Evolutionary conservation across 108 stramenopile species (phyloP).

Genomic region (Conticribra weissflogii): DNA sequence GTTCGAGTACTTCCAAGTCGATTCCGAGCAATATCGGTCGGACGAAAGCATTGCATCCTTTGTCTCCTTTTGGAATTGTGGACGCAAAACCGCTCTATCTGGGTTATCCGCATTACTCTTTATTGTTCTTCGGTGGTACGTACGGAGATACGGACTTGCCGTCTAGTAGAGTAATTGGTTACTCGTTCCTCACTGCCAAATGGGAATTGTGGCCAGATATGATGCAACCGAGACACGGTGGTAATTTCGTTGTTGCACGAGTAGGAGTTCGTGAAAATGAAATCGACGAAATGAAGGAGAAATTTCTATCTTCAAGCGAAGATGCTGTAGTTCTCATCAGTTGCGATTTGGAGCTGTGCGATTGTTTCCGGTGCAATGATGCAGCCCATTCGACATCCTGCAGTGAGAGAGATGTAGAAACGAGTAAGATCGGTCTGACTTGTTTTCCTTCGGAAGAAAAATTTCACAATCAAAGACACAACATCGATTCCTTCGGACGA

Average conservation of each 20-base stretch:
- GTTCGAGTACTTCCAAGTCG: not conserved
- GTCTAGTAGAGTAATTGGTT: constrained; percentile 23
- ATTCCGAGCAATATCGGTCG: not conserved
- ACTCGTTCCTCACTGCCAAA: constrained; percentile 29
- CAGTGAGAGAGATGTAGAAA: not conserved
- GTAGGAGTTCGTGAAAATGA: constrained; percentile 1
- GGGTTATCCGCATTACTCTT: constrained; percentile 19
- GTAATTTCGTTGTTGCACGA: constrained; percentile 25
- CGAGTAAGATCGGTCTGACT: constrained; percentile 5
- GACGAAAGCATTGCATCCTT: constrained; percentile 14
- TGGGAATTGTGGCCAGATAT: constrained; percentile 35
- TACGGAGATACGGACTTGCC: constrained; percentile 15
- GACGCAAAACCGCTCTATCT: constrained; percentile 25
- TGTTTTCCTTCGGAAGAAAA: not conserved
- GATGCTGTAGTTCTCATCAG: constrained; percentile 29
- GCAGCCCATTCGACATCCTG: not conserved
- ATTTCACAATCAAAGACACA: not conserved
- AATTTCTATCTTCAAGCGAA: not conserved
- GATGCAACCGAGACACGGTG: constrained; percentile 28
- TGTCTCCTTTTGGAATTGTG: constrained; percentile 18
- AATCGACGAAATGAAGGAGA: not conserved
- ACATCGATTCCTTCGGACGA: constrained; percentile 9
- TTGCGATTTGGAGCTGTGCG: constrained; percentile 33
- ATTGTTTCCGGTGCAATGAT: constrained; percentile 31
- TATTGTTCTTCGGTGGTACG: constrained; percentile 33